These are phyloP conservation scores for Zoysia matrella DNA, from an alignment of 202 grass and related monocot genomes.

Conservation along the genomic window DNA sequence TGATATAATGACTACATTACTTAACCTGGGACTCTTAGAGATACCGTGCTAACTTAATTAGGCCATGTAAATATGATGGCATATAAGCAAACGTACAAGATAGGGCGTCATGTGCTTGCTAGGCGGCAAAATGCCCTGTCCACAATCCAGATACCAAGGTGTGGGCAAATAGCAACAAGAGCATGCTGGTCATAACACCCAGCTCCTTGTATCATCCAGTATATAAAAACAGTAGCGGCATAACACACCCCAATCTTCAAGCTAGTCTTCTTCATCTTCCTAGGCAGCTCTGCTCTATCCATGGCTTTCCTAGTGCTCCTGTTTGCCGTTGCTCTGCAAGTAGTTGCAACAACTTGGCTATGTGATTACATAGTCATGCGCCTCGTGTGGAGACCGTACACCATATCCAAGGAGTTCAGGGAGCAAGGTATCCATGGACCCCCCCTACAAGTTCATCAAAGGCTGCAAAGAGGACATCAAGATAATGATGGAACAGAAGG, in stretches of 20 bases:
- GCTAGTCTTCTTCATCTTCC: background rate
- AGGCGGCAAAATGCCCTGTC: background rate
- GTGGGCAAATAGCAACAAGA: background rate
- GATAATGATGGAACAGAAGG: constrained; percentile 22
- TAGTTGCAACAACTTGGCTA: constrained; percentile 26
- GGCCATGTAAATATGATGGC: background rate
- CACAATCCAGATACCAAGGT: background rate
- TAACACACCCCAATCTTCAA: background rate
- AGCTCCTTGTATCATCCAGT: background rate
- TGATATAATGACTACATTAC: background rate
- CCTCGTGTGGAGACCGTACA: constrained; percentile 55
- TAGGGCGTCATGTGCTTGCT: background rate
- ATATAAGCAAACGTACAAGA: background rate
- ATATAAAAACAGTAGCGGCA: background rate
- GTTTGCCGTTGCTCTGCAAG: constrained; percentile 16
- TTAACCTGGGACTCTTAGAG: too few species aligned
- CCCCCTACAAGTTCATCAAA: constrained; percentile 50
- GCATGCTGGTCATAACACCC: too few species aligned
- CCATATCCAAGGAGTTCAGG: constrained; percentile 38
- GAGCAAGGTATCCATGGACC: constrained; percentile 57
- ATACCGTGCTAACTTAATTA: too few species aligned
- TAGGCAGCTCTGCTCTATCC: background rate
- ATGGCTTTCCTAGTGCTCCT: constrained; percentile 22
- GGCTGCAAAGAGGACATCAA: constrained; percentile 48
- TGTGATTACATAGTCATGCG: constrained; percentile 22